A percentile compares a stretch with the other conserved stretches of the same genome.
Conservation (phyloP, 2,329 filamentous ascomycete genomes). For the Decorospora gaudefroyi region DNA sequence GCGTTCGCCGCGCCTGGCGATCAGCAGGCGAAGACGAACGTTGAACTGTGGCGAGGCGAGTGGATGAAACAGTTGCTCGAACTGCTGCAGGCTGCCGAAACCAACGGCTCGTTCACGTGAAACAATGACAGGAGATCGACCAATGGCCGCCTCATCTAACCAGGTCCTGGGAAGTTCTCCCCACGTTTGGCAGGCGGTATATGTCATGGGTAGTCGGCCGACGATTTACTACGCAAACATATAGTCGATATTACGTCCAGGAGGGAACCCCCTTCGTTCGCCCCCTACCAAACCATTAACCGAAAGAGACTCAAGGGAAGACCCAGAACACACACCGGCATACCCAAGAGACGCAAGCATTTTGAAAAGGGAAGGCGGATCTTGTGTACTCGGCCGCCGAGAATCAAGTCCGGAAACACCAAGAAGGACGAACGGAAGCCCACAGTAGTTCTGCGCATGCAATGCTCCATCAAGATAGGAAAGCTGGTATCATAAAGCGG, state of each 20-base stretch:
- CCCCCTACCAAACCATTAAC: slow-evolving; percentile 21
- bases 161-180: slow-evolving; percentile 19
- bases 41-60: slow-evolving; percentile 23
- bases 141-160: slow-evolving; percentile 25
- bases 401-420: slow-evolving; percentile 32
- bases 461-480: slow-evolving; percentile 37
- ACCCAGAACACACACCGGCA: slow-evolving; percentile 14
- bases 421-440: slow-evolving; percentile 36
- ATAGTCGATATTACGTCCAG: slow-evolving; percentile 30
- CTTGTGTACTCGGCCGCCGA: slow-evolving; percentile 32
- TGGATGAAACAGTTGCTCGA: slow-evolving; percentile 35
- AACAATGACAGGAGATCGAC: slow-evolving; percentile 28
- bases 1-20: slow-evolving; percentile 24
- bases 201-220: slow-evolving; percentile 22
- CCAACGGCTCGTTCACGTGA: slow-evolving; percentile 28
- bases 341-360: slow-evolving; percentile 19
- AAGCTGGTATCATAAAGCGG: slow-evolving; percentile 48
- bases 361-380: slow-evolving; percentile 24
- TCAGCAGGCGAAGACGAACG: slow-evolving; percentile 27
- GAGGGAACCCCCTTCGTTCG: slow-evolving; percentile 16
- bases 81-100: slow-evolving; percentile 36
- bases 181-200: slow-evolving; percentile 25
- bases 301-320: slow-evolving; percentile 16
- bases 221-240: slow-evolving; percentile 31
- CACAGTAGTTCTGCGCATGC: slow-evolving; percentile 37